Evolutionary conservation across 108 stramenopile species (phyloP).

Genomic region (Bacterosira constricta): DNA sequence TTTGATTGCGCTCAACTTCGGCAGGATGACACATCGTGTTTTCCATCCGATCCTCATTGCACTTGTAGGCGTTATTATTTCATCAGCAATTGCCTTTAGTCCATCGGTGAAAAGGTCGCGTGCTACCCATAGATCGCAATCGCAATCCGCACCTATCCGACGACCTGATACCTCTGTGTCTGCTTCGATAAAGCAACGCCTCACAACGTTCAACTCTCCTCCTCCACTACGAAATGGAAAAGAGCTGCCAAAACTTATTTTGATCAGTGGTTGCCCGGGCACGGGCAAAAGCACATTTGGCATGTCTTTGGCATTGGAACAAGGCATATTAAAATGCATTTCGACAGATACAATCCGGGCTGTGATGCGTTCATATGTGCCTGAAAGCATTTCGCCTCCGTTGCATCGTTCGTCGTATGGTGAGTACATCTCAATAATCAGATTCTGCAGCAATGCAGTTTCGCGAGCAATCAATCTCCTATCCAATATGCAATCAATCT

Average conservation of each 20-base stretch:
- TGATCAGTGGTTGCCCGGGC: conserved; percentile 57
- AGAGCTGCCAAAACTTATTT: conserved; percentile 53
- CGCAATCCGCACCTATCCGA: not conserved
- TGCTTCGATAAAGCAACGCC: conserved; percentile 38
- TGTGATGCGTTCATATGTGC: conserved; percentile 59
- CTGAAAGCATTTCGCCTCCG: conserved; percentile 57
- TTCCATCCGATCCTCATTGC: not conserved
- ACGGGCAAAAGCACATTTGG: conserved; percentile 71
- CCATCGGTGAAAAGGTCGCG: not conserved
- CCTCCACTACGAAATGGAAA: conserved; percentile 17
- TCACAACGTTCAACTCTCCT: conserved; percentile 13
- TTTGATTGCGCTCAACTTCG: not conserved
- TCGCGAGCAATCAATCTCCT: not conserved
- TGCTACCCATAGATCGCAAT: not conserved
- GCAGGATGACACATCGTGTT: not conserved
- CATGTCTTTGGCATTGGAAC: conserved; percentile 64
- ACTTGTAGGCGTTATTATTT: not conserved
- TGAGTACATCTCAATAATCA: conserved; percentile 10
- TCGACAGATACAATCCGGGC: conserved; percentile 68
- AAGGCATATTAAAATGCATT: conserved; percentile 71
- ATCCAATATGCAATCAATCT: too few relatives aligned
- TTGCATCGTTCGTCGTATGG: conserved; percentile 70
- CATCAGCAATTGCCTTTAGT: not conserved
- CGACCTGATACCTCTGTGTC: conserved; percentile 1
- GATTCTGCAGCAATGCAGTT: not conserved